Evolutionary conservation across 2,329 filamentous ascomycete species (phyloP).

Genomic region (Cadophora malorum): DNA sequence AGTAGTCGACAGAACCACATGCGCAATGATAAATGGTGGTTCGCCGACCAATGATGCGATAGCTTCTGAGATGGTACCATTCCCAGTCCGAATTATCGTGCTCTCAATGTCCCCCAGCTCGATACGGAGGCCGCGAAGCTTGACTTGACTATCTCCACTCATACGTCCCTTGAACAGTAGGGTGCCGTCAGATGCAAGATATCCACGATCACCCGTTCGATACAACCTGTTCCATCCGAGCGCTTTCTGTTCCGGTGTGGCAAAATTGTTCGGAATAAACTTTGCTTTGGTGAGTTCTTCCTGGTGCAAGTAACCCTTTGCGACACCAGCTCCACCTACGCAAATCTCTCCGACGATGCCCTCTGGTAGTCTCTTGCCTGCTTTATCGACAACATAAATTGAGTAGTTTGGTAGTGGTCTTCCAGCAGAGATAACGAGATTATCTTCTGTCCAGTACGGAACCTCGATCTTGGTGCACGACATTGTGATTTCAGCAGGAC

Average conservation of each 20-base stretch:
- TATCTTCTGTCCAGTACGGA: background rate
- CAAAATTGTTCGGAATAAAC: slow-evolving; percentile 6
- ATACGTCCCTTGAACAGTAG: slow-evolving; percentile 44
- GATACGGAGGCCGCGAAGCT: slow-evolving; percentile 48
- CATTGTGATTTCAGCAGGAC: slow-evolving; percentile 34
- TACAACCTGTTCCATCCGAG: background rate
- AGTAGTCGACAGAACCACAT: slow-evolving; percentile 42
- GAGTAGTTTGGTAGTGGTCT: slow-evolving; percentile 32
- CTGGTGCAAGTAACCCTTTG: slow-evolving; percentile 46
- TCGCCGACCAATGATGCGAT: slow-evolving; percentile 39
- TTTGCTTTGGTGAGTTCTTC: slow-evolving; percentile 23
- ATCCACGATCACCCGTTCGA: slow-evolving; percentile 49
- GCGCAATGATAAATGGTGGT: slow-evolving; percentile 45
- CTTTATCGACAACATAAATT: slow-evolving; percentile 50
- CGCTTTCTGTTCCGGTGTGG: background rate
- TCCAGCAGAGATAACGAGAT: slow-evolving; percentile 23
- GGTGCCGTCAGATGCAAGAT: slow-evolving; percentile 41
- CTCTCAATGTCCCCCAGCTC: slow-evolving; percentile 51
- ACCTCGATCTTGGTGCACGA: background rate
- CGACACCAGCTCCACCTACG: slow-evolving; percentile 49
- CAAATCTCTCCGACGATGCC: slow-evolving; percentile 52
- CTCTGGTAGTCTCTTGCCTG: slow-evolving; percentile 47
- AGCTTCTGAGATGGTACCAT: slow-evolving; percentile 24
- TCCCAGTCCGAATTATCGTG: background rate
- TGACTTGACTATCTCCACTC: slow-evolving; percentile 46